Percentiles rank a stretch among this genome's conserved stretches.
phyloP scores from a whole-genome alignment of 225 moss, liverwort and hornwort genomes.

The Bryum argenteum region DNA sequence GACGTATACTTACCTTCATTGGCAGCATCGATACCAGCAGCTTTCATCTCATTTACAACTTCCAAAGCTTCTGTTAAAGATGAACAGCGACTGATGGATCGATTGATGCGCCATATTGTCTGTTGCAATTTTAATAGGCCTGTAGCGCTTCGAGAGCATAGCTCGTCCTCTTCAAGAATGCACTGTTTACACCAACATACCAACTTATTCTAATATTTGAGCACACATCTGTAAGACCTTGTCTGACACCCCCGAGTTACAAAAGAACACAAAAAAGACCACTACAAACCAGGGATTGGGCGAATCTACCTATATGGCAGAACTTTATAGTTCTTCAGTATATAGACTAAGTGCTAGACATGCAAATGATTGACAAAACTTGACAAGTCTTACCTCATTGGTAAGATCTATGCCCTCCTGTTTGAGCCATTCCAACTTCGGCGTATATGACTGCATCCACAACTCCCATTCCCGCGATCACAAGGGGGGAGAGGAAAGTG shows the following conservation, averaged over 20 bases:
- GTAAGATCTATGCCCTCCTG: constrained; percentile 92
- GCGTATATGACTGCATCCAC: constrained; percentile 63
- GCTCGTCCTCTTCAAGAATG: constrained; percentile 87
- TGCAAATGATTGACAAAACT: background rate
- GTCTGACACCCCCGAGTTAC: background rate
- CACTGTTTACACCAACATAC: constrained; percentile 59
- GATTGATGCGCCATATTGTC: constrained; percentile 93
- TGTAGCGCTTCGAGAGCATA: constrained; percentile 80
- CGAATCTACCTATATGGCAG: no score
- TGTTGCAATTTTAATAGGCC: constrained; percentile 89
- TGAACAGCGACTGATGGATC: constrained; percentile 78
- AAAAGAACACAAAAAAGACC: no score
- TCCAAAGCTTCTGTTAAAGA: constrained; percentile 78
- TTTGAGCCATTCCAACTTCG: constrained; percentile 91
- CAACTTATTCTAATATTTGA: constrained; percentile 22
- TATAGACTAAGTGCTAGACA: background rate
- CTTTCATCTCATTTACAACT: constrained; percentile 89
- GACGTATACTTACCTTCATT: constrained; percentile 66
- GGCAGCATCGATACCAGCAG: constrained; percentile 69
- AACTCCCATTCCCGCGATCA: constrained; percentile 52
- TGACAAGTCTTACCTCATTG: constrained; percentile 59
- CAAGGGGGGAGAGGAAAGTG: constrained; percentile 39
- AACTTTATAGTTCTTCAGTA: background rate
- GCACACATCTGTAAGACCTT: constrained; percentile 8
- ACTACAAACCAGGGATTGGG: no score